Evolutionary conservation across 2,329 filamentous ascomycete species (phyloP), one percentile per base, ranked within the genome.

Genomic region (Exophiala phaeomuriformis): DNA sequence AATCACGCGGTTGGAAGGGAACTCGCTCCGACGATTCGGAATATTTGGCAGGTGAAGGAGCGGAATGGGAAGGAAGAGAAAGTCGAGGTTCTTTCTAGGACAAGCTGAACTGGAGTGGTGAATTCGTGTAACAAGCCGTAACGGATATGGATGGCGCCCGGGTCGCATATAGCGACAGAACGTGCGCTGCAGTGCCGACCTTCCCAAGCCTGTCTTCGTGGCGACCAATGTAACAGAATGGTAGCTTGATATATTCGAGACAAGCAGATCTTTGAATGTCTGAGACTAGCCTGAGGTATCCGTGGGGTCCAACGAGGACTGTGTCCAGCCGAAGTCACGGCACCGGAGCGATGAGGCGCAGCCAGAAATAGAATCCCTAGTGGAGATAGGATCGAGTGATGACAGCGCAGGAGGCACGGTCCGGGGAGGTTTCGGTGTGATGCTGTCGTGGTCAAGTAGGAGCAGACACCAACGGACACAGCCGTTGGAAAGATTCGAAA

Each of bases 251-350:
- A 51, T 33, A 12, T 46, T 28, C 12, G 43, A 44, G 31, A 36
- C 30, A 33, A 55, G 48, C 31, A 40, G 39, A 35, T 52, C 30
- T 42, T 45, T 51, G 7, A 48, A 46, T 28, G 39, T 45, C 56
- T 58, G 53, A 58, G 56, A 58, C 56, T 55, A 58, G 56, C 29
- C 48, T 32, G 29, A 48, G 47, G 50, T 53, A 53, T 49, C 49
- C 53, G 56, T 56, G 56, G 56, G 56, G 52, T 58, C 56, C 56
- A 49, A 58, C 37, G 27, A 49, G 10, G 47, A 50, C 29, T n/a
- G 44, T 53, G 33, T 19, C 19, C 37, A 51, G 35, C 43, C 32
- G 45, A 52, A 48, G 42, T 45, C 45, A 19, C 41, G 46, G 54
- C 32, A 36, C 29, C 50, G 50, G 51, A 48, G 50, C 37, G 43